Evolutionary conservation across 1,139 yeast genomes (phyloP), one percentile per base, ranked within the genome.

Genomic region (Blastobotrys raffinosifermentans): DNA sequence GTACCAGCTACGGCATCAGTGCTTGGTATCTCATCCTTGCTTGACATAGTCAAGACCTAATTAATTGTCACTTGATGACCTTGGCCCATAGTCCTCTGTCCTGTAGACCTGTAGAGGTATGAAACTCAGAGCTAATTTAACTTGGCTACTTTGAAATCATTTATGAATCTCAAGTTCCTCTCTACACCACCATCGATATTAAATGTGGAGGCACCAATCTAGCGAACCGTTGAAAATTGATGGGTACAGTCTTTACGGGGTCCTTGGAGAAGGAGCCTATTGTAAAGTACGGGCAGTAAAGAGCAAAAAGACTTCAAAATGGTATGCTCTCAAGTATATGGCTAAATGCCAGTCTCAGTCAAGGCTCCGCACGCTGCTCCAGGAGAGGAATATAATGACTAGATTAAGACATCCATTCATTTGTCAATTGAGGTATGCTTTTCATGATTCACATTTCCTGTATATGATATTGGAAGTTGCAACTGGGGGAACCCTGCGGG

Each of bases 401-500:
- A 66, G 66, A 25, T 66, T 80, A 22, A 70, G 73, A 46, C 94
- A 86, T 57, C 86, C 84, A 10, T 82, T 84, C 48, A 80, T 86
- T 39, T 94, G 86, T 31, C 83, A 80, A 56, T 63, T 86, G 19
- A 80, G 73, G 51, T 84, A 81, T 55, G 89, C 95, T 1, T 81
- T 86, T 49, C 95, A 85, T 60, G 95, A 85, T 58, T 66, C 72
- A 32, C 68, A 75, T 29, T 82, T 80, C 54, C 70, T 84, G 30
- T 86, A 82, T 55, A 61, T 86, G 39, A 71, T 84, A 9, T 62
- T 86, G 41, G 94, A 86, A 50, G 82, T 81, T 53, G 72, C 84
- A 43, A 82, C 81, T 27, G 95, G 95, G n/a, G 96, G 96, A 6
- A 96, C 86, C 56, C 60, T 86, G 29, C 81, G 89, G 51, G 83